Conservation (phyloP, 2,329 filamentous ascomycete genomes). For the Phoma sp. region DNA sequence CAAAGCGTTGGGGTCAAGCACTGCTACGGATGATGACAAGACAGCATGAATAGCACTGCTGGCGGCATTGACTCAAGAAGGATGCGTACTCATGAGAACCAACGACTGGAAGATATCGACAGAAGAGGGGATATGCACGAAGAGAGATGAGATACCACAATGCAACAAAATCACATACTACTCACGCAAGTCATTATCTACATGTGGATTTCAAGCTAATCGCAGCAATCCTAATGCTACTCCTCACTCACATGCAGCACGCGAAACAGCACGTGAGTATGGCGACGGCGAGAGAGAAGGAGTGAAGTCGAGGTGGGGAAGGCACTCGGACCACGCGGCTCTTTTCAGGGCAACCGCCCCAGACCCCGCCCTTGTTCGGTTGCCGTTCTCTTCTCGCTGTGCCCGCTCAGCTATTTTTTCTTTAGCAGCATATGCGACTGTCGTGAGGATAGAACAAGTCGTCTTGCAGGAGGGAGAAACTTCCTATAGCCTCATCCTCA, state of each 20-base stretch:
- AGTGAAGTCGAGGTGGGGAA: not conserved
- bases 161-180: too few species aligned
- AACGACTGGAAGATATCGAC: not conserved
- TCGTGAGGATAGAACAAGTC: not conserved
- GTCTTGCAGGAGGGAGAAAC: not conserved
- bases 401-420: not conserved
- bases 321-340: not conserved
- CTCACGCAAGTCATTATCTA: too few species aligned
- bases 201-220: too few species aligned
- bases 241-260: too few species aligned
- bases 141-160: too few species aligned
- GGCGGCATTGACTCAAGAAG: not conserved
- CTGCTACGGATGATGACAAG: not conserved
- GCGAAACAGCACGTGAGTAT: too few species aligned
- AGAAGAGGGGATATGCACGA: not conserved
- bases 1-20: not conserved
- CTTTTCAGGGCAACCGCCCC: not conserved
- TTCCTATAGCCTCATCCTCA: not conserved
- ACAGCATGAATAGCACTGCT: not conserved
- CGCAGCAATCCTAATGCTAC: too few species aligned
- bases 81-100: not conserved
- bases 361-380: not conserved
- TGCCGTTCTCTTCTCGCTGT: not conserved
- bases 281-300: not conserved
- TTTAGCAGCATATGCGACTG: not conserved